Base-by-base conservation (phyloP, 805 yeast species). In the Saccharomycopsis vini region DNA sequence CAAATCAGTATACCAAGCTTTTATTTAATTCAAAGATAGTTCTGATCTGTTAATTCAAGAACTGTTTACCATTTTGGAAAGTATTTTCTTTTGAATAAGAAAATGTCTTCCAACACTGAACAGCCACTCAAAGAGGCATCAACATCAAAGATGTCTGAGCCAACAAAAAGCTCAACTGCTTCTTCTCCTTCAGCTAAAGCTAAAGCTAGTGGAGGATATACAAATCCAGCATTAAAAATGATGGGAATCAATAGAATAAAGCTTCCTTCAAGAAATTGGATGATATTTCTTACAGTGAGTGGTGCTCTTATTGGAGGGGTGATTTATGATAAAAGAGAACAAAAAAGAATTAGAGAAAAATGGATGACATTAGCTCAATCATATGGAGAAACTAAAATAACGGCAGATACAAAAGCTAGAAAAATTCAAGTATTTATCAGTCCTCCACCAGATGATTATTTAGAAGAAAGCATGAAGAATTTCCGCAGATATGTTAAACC, bases 361-460 rank as follows among this genome's bases (percentile, higher is more conserved):
- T 86, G 83, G 73, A 77, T 81, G 68, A 68, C 68, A 16, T 53
- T 64, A 40, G 95, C 86, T 2, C 63, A 75, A 36, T 62, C 60
- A 13, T 59, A 73, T 36, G 75, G 90, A 12, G 58, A 72, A 21
- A 67, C 59, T 22, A 72, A 73, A 15, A 54, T 79, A 35, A 57
- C 59, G 2, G 61, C 77, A 1, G 63, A 73, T 45, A 68, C 71
- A 43, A 54, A 72, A 18, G 86, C 95, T 2, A 71, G 98, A 47
- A 84, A 80, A 53, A 66, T 92, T 38, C 77, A 84, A 1, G 78
- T 92, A 1, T 89, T 80, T 59, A 73, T 89, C 45, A 95, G 95
- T 0, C 98, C 98, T n/a, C 97, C 97, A 6, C 97, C 96, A 5
- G 77, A 78, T 52, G 89, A 96, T 44, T 97, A 97, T 16, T 78